Evolutionary conservation across 2,329 filamentous ascomycete genomes (phyloP).

Genomic region (Cladosporium sp.): DNA sequence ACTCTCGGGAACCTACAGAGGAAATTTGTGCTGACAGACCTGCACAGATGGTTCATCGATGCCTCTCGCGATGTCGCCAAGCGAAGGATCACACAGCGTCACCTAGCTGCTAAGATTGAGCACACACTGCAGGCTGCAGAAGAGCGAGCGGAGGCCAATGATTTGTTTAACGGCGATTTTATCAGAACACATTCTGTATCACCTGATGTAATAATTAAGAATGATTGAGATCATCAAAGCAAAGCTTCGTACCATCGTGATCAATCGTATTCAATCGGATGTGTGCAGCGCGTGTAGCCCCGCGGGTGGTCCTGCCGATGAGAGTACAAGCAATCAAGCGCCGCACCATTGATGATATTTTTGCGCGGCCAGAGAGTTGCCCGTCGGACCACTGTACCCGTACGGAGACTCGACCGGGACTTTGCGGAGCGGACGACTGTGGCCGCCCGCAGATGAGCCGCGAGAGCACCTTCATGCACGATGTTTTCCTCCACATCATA

Average conservation of each 20-base stretch:
- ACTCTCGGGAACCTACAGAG: not conserved
- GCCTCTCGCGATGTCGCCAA: conserved; percentile 14
- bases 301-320: not conserved
- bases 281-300: not conserved
- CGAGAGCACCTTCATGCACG: not conserved
- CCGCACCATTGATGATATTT: not conserved
- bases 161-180: conserved; percentile 7
- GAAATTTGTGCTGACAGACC: not conserved
- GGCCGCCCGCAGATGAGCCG: not conserved
- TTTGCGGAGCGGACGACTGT: not conserved
- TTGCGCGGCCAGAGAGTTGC: not conserved
- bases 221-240: not conserved
- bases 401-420: not conserved
- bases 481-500: not conserved
- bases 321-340: not conserved
- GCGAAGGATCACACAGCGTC: not conserved
- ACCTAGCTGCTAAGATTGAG: conserved; percentile 14
- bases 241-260: not conserved
- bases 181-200: not conserved
- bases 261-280: not conserved
- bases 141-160: conserved; percentile 8
- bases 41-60: not conserved
- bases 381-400: not conserved
- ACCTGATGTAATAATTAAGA: not conserved
- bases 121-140: not conserved